These are phyloP conservation scores for Lactifluus echinatus DNA, from an alignment of 768 basidiomycete species.

Conservation along the genomic window DNA sequence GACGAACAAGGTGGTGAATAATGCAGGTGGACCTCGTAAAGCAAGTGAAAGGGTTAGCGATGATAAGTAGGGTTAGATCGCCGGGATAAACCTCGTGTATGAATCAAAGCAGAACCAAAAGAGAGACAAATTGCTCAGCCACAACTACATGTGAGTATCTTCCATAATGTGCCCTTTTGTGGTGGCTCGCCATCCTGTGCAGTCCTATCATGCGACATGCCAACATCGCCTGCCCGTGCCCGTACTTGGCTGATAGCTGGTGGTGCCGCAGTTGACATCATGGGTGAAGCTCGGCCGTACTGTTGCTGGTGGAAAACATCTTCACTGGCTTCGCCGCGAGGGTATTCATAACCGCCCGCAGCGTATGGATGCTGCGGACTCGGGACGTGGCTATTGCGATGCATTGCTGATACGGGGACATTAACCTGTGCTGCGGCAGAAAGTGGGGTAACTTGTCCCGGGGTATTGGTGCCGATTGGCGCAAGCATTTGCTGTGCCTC, in stretches of 20 bases:
- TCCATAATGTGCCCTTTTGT: slow-evolving; percentile 45
- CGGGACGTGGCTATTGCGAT: slow-evolving; percentile 33
- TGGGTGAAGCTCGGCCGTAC: slow-evolving; percentile 76
- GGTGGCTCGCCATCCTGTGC: slow-evolving; percentile 49
- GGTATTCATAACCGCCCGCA: slow-evolving; percentile 54
- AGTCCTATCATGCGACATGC: slow-evolving; percentile 52
- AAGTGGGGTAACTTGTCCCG: slow-evolving; percentile 59
- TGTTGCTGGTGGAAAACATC: slow-evolving; percentile 52
- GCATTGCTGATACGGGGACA: slow-evolving; percentile 52
- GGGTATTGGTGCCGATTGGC: slow-evolving; percentile 39
- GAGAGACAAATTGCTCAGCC: slow-evolving; percentile 28
- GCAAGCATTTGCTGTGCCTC: slow-evolving; percentile 52
- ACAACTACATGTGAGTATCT: slow-evolving; percentile 74
- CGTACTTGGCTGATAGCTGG: slow-evolving; percentile 68
- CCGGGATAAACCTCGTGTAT: slow-evolving; percentile 13
- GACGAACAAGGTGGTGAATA: neutral
- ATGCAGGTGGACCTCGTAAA: neutral
- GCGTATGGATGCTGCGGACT: slow-evolving; percentile 65
- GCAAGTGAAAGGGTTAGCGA: neutral
- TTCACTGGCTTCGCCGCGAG: slow-evolving; percentile 33
- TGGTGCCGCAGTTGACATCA: slow-evolving; percentile 66
- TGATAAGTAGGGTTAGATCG: slow-evolving; percentile 7
- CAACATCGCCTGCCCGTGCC: slow-evolving; percentile 60
- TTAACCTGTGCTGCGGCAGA: slow-evolving; percentile 69
- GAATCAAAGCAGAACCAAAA: neutral